Evolutionary conservation across 148 eudicot species (phyloP).

Genomic region (Rhododendron vialii): DNA sequence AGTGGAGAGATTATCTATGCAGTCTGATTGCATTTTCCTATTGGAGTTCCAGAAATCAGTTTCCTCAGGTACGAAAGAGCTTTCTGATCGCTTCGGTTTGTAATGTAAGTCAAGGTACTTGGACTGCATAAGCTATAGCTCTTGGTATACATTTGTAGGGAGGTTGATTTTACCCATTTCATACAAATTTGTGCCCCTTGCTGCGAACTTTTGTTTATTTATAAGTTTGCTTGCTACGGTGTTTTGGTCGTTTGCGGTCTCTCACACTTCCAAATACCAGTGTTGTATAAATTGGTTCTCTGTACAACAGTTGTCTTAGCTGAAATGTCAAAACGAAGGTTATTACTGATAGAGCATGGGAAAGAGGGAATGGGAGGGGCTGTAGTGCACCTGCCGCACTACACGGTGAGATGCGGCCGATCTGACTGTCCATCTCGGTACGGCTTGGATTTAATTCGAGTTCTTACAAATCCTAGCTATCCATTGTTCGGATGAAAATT

Average conservation of each 20-base stretch:
- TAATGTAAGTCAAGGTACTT: neutral
- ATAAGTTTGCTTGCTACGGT: neutral
- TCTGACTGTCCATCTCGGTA: too few relatives aligned
- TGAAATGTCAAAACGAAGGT: neutral
- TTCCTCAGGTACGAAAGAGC: neutral
- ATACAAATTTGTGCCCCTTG: neutral
- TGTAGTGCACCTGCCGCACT: too few relatives aligned
- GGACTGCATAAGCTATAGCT: neutral
- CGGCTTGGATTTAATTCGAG: too few relatives aligned
- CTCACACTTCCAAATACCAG: neutral
- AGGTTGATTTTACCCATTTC: neutral
- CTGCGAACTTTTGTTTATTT: neutral
- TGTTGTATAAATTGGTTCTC: neutral
- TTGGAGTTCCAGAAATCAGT: neutral
- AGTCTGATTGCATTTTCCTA: constrained; percentile 29
- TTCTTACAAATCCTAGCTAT: too few relatives aligned
- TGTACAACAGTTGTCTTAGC: neutral
- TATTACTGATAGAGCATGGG: too few relatives aligned
- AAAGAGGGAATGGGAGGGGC: too few relatives aligned
- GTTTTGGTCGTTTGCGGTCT: neutral
- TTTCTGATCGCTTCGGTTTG: neutral
- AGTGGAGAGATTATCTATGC: constrained; percentile 88
- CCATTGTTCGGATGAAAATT: too few relatives aligned
- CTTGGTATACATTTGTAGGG: neutral
- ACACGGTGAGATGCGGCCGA: too few relatives aligned